These are phyloP conservation scores for Ascocoryne sarcoides DNA, from an alignment of 2,329 filamentous ascomycete species.

Conservation along the genomic window DNA sequence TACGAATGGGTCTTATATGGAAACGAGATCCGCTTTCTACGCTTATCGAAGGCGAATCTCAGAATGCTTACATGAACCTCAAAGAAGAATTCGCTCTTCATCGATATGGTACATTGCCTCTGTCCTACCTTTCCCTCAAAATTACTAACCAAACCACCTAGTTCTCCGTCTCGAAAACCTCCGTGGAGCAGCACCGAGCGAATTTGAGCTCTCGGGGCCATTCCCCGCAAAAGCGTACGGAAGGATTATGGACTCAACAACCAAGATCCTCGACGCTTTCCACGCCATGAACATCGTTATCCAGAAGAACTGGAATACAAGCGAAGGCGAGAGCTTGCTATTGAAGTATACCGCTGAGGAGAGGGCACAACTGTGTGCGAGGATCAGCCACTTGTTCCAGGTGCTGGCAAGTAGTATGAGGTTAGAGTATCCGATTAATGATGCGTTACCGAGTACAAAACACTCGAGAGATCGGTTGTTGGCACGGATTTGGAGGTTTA, in stretches of 20 bases:
- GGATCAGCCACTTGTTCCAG: slow-evolving; percentile 80
- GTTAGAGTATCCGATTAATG: slow-evolving; percentile 85
- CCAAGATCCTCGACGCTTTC: slow-evolving; percentile 83
- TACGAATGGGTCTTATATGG: slow-evolving; percentile 95
- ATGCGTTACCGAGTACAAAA: slow-evolving; percentile 76
- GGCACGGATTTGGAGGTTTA: slow-evolving; percentile 79
- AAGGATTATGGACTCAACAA: slow-evolving; percentile 69
- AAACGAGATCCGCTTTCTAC: slow-evolving; percentile 80
- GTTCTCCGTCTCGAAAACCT: slow-evolving; percentile 62
- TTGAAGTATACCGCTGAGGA: slow-evolving; percentile 73
- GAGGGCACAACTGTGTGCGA: slow-evolving; percentile 69
- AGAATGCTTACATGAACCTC: slow-evolving; percentile 72
- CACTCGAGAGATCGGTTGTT: slow-evolving; percentile 74
- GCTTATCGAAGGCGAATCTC: slow-evolving; percentile 49
- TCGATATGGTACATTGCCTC: slow-evolving; percentile 48
- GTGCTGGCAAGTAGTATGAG: slow-evolving; percentile 91
- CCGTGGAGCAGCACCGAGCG: slow-evolving; percentile 63
- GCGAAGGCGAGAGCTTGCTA: slow-evolving; percentile 72
- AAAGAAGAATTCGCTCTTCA: slow-evolving; percentile 82
- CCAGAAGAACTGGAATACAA: slow-evolving; percentile 66
- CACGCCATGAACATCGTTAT: slow-evolving; percentile 95
- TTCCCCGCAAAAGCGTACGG: slow-evolving; percentile 70
- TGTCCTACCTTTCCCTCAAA: not conserved
- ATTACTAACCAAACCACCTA: slow-evolving; percentile 26
- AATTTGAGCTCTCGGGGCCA: slow-evolving; percentile 81